phyloP scores from a whole-genome alignment of 768 basidiomycete species.

The Terana coerulea region DNA sequence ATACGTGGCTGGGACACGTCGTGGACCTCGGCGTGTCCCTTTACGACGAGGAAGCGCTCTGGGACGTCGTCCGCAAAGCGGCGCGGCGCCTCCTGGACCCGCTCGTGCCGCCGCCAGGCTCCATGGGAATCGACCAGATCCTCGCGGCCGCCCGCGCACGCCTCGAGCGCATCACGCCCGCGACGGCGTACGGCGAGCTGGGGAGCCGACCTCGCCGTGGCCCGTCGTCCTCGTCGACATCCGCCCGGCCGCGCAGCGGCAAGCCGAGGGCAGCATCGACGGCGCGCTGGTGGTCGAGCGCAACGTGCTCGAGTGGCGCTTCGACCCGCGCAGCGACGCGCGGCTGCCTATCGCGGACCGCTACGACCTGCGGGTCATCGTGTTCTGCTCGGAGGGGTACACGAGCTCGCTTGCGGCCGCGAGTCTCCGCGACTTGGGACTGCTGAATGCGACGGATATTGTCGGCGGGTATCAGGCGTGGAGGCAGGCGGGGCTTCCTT shows the following conservation, averaged over 20 bases:
- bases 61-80: constrained; percentile 68
- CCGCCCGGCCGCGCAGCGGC: constrained; percentile 59
- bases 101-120: constrained; percentile 58
- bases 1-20: constrained; percentile 32
- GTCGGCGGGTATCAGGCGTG: constrained; percentile 73
- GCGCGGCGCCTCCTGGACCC: constrained; percentile 58
- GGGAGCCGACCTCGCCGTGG: constrained; percentile 40
- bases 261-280: constrained; percentile 51
- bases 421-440: constrained; percentile 63
- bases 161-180: constrained; percentile 59
- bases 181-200: constrained; percentile 58
- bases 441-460: constrained; percentile 74
- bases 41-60: constrained; percentile 64
- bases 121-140: constrained; percentile 53
- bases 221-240: constrained; percentile 79
- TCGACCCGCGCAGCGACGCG: constrained; percentile 60
- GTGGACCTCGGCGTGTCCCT: constrained; percentile 48
- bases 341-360: constrained; percentile 66
- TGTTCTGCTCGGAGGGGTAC: constrained; percentile 74
- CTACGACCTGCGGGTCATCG: constrained; percentile 70
- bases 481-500: constrained; percentile 65
- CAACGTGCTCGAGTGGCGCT: constrained; percentile 75
- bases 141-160: constrained; percentile 56
- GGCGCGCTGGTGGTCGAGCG: constrained; percentile 74
- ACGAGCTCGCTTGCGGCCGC: constrained; percentile 71